Evolutionary conservation across 139 green algal genomes (phyloP).

Genomic region (Micractinium conductrix): DNA sequence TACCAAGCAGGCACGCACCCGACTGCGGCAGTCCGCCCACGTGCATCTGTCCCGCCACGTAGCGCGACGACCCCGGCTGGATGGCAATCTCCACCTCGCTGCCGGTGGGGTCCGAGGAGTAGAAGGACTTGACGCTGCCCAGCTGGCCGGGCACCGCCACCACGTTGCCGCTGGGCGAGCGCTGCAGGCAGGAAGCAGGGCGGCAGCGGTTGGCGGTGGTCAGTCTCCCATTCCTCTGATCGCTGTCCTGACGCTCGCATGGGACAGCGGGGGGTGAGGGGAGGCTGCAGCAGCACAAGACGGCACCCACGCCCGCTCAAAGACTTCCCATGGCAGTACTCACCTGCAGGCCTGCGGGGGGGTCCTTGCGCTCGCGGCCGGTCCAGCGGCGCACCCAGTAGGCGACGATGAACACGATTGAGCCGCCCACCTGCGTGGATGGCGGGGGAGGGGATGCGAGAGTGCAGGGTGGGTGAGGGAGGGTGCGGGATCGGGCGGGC

Average conservation of each 20-base stretch:
- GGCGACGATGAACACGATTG: constrained; percentile 28
- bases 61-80: constrained; percentile 28
- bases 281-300: too few relatives aligned
- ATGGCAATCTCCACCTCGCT: constrained; percentile 32
- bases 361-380: constrained; percentile 11
- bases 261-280: background rate
- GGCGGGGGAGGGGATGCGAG: background rate
- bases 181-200: background rate
- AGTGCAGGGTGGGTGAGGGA: background rate
- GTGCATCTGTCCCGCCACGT: constrained; percentile 24
- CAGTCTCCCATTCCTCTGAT: too few relatives aligned
- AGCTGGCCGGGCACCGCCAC: background rate
- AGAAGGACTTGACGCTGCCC: constrained; percentile 11
- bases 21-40: constrained; percentile 23
- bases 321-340: too few relatives aligned
- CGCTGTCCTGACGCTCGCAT: too few relatives aligned
- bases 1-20: constrained; percentile 1
- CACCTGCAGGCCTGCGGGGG: background rate
- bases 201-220: too few relatives aligned
- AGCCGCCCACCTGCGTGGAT: constrained; percentile 29
- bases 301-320: too few relatives aligned
- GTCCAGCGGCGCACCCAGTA: constrained; percentile 32
- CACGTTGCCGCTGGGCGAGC: background rate
- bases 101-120: constrained; percentile 17
- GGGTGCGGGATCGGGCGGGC: background rate